Evolutionary conservation across 345 rosid species (phyloP), one percentile per base, ranked within the genome.

Genomic region (Eutrema yunnanense): DNA sequence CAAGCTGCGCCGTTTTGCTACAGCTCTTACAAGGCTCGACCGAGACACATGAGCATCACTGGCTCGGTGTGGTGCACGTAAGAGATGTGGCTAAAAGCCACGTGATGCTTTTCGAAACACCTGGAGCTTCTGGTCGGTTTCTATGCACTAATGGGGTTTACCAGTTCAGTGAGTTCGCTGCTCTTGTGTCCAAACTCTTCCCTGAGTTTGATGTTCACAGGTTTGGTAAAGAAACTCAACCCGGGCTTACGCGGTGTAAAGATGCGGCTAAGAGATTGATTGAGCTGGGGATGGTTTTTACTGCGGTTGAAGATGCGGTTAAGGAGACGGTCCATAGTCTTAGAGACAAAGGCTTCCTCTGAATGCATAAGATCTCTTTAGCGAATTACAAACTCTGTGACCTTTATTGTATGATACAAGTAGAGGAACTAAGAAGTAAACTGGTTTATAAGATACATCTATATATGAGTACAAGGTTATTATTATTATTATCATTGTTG

Each of bases 51-150:
- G 95, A 92, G 73, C 67, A 82, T 71, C 85, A 90, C 63, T 92
- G 98, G 96, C 73, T 90, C 6, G 96, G 98, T 12, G 95, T 83
- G 1, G 92, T 92, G 10, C 84, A 88, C 58, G 98, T 92, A 13
- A 84, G 63, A 73, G 96, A 90, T 49, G 96, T 92, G 43, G 91
- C 96, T 27, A 78, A 78, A 73, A 85, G 86, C 8, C 96, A 88
- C 5, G 61, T 88, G 14, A 67, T 87, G 80, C 76, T 92, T 5
- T 83, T 86, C 19, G 86, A 90, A 54, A 76, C 84, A 48, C 84
- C 85, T 2, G 62, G 80, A 42, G 89, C 93, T 56, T 86, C 85
- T 54, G 93, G 96, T 72, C 74, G 96, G 77, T 87, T 87, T 67
- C 84, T 90, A 6, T 90, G 96, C 79, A 85, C 88, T 29, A 90